phyloP scores from a whole-genome alignment of 495 filamentous ascomycete genomes.

The Glarea lozoyensis region DNA sequence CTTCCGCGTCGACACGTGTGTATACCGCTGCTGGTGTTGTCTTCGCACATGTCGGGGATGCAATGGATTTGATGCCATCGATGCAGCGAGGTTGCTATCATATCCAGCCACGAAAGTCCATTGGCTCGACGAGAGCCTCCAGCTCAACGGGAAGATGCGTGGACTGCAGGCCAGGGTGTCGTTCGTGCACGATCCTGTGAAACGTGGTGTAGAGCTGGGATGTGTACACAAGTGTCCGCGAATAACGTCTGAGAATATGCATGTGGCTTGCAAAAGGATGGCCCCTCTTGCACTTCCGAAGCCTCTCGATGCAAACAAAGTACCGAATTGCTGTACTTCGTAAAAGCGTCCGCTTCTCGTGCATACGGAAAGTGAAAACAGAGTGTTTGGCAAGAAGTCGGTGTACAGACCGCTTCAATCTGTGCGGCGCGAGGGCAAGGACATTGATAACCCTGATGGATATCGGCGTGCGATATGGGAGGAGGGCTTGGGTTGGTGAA shows the following conservation, averaged over 20 bases:
- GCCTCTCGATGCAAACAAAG: slow-evolving; percentile 1
- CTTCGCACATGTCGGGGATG: neutral
- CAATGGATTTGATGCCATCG: slow-evolving; percentile 6
- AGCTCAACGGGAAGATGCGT: slow-evolving; percentile 12
- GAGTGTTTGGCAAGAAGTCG: no score
- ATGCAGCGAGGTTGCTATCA: slow-evolving; percentile 5
- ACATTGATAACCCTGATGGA: neutral
- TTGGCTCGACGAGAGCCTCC: slow-evolving; percentile 12
- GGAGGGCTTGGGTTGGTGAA: slow-evolving; percentile 8
- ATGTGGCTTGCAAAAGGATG: slow-evolving; percentile 2
- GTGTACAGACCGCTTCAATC: no score
- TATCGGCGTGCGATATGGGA: neutral
- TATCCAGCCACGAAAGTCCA: slow-evolving; percentile 9
- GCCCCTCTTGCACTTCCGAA: slow-evolving; percentile 2
- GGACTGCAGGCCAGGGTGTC: neutral
- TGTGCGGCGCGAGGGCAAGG: no score
- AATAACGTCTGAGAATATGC: slow-evolving; percentile 3
- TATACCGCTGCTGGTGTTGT: slow-evolving; percentile 8
- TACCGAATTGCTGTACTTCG: neutral
- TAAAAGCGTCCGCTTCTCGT: neutral
- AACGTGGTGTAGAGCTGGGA: slow-evolving; percentile 5
- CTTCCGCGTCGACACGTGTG: slow-evolving; percentile 15
- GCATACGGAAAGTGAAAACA: no score
- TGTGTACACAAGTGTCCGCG: neutral
- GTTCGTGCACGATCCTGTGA: slow-evolving; percentile 6